Percentiles rank a stretch among this genome's conserved stretches.
These are phyloP conservation scores for Saccharata proteae DNA, from an alignment of 2,329 filamentous ascomycete species.

Conservation along the genomic window DNA sequence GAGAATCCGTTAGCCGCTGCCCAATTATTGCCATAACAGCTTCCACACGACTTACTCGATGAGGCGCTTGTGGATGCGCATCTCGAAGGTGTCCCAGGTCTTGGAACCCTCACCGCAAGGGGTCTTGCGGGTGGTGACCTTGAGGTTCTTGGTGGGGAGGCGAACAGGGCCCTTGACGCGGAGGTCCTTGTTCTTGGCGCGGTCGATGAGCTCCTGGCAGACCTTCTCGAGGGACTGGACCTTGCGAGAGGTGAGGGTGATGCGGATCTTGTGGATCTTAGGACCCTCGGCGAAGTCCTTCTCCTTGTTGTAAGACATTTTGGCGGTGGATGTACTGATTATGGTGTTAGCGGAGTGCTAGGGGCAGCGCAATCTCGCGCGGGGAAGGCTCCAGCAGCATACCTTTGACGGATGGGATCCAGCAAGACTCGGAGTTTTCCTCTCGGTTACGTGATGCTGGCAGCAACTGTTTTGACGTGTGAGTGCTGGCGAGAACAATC, in stretches of 20 bases:
- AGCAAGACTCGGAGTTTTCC: slow-evolving; percentile 35
- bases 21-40: not conserved
- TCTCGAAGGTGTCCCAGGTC: slow-evolving; percentile 98
- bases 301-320: slow-evolving; percentile 58
- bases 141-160: slow-evolving; percentile 91
- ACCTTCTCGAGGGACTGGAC: slow-evolving; percentile 90
- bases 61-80: slow-evolving; percentile 98
- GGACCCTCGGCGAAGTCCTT: slow-evolving; percentile 85
- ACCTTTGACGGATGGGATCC: slow-evolving; percentile 14
- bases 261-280: slow-evolving; percentile 97
- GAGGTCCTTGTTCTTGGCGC: slow-evolving; percentile 96
- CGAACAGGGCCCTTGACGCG: slow-evolving; percentile 97
- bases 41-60: slow-evolving; percentile 58
- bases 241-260: slow-evolving; percentile 93
- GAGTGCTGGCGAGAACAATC: slow-evolving; percentile 8
- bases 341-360: slow-evolving; percentile 7
- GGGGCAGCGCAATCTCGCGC: slow-evolving; percentile 4
- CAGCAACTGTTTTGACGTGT: slow-evolving; percentile 14
- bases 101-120: slow-evolving; percentile 99
- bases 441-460: slow-evolving; percentile 44
- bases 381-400: slow-evolving; percentile 1
- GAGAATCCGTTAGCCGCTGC: not conserved
- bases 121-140: slow-evolving; percentile 97
- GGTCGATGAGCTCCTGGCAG: slow-evolving; percentile 95
- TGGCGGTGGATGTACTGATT: slow-evolving; percentile 12